Evolutionary conservation across 1,139 yeast species (phyloP), one percentile per base, ranked within the genome.

Genomic region (Saccharomycopsis hybrid): DNA sequence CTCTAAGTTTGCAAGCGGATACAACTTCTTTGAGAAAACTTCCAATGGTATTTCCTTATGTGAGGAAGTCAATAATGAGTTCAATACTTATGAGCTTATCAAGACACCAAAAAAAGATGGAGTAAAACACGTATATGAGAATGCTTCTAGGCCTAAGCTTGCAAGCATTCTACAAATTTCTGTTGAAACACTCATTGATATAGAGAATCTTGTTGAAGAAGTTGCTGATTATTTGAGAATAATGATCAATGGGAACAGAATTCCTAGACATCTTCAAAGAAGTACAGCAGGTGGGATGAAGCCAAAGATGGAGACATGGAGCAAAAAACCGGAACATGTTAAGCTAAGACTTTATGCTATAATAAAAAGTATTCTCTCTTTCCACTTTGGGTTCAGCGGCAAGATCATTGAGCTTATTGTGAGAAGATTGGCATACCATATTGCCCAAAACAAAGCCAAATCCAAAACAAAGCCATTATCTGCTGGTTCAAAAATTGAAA

Each of bases 141-240:
- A 36, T 13, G 24, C 13, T 33, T 28, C 47, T 7, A 41, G 52
- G 27, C 25, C 3, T 4, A 9, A 18, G 2, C 11, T 49, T 28
- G 41, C 46, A 4, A 9, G 5, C 3, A 24, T 25, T 33, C 35
- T 49, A 24, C n/a, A 41, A 9, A 2, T 44, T 18, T 5, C 43
- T 46, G 33, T 13, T 7, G 24, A 36, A 2, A 8, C 25, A 5
- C 7, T 50, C 13, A 27, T 9, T 8, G 36, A 32, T 13, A 39
- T 50, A 18, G 53, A 50, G 31, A 8, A 13, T 7, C 11, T 49
- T 3, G 36, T 49, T 29, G 50, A 41, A 29, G 39, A 41, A 4
- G 43, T 46, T 27, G 52, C 51, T n/a, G 29, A 49, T 25, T 13
- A 37, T 7, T 39, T 49, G 41, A 31, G 35, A 18, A 47, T 47